phyloP scores from a whole-genome alignment of 305 asterid genomes.

The Withania somnifera region DNA sequence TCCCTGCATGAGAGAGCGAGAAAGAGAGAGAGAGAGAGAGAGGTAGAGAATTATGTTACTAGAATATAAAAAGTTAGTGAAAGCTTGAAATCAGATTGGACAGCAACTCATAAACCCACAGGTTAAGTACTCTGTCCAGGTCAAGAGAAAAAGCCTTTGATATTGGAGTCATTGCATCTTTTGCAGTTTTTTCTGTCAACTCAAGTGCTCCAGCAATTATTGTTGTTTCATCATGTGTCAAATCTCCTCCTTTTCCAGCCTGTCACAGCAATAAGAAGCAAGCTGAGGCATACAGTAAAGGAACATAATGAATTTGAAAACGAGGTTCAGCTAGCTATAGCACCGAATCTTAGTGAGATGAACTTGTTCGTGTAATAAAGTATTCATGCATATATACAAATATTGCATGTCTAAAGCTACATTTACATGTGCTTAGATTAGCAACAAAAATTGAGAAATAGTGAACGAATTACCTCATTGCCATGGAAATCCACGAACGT shows the following conservation, averaged over 20 bases:
- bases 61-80: background rate
- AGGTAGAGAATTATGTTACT: background rate
- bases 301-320: background rate
- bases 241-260: conserved; percentile 99
- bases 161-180: conserved; percentile 97
- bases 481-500: conserved; percentile 96
- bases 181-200: conserved; percentile 82
- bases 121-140: conserved; percentile 69
- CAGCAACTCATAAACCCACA: conserved; percentile 48
- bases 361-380: background rate
- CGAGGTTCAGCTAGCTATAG: background rate
- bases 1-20: conserved; percentile 44
- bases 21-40: conserved; percentile 6
- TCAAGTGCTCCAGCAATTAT: conserved; percentile 95
- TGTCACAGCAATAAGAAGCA: conserved; percentile 14
- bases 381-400: background rate
- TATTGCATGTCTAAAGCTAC: background rate
- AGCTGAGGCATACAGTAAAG: conserved; percentile 4
- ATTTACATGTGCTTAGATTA: background rate
- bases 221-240: conserved; percentile 97
- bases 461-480: conserved; percentile 48
- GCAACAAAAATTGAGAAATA: background rate
- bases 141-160: conserved; percentile 94
- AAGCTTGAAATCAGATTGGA: conserved; percentile 4
- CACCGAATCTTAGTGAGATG: background rate